phyloP scores from a whole-genome alignment of 2,329 filamentous ascomycete genomes.

The Trichoderma sp. region DNA sequence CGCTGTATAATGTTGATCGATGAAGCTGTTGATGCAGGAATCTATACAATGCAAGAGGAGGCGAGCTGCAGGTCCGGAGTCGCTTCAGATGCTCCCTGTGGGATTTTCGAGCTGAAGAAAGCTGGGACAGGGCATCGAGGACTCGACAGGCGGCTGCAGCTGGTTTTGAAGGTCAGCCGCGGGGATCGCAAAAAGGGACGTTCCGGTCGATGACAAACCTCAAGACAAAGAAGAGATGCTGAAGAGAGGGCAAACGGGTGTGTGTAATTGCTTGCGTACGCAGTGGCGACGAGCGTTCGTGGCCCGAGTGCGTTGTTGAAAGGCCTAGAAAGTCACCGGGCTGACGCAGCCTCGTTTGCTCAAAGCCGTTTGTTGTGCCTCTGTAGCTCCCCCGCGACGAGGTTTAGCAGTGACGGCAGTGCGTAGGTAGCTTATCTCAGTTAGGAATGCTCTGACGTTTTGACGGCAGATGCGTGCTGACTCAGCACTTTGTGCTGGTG shows the following conservation, averaged over 20 bases:
- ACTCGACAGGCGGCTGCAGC: not conserved
- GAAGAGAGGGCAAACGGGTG: not conserved
- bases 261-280: slow-evolving; percentile 18
- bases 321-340: slow-evolving; percentile 5
- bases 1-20: not conserved
- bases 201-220: not conserved
- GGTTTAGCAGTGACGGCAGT: not conserved
- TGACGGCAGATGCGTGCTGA: not conserved
- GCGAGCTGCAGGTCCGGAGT: not conserved
- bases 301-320: not conserved
- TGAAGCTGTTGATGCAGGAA: not conserved
- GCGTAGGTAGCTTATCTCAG: not conserved
- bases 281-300: slow-evolving; percentile 8
- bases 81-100: not conserved
- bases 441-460: not conserved
- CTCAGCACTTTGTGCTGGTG: not conserved
- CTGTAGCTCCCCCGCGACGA: not conserved
- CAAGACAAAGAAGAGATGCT: not conserved
- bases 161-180: slow-evolving; percentile 4
- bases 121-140: slow-evolving; percentile 7
- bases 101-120: not conserved
- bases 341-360: slow-evolving; percentile 17
- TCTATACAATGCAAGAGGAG: not conserved
- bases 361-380: not conserved
- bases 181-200: not conserved